A percentile compares a stretch with the other conserved stretches of the same genome.
Conservation (phyloP, 2,329 filamentous ascomycete genomes). For the Neurospora sp. region DNA sequence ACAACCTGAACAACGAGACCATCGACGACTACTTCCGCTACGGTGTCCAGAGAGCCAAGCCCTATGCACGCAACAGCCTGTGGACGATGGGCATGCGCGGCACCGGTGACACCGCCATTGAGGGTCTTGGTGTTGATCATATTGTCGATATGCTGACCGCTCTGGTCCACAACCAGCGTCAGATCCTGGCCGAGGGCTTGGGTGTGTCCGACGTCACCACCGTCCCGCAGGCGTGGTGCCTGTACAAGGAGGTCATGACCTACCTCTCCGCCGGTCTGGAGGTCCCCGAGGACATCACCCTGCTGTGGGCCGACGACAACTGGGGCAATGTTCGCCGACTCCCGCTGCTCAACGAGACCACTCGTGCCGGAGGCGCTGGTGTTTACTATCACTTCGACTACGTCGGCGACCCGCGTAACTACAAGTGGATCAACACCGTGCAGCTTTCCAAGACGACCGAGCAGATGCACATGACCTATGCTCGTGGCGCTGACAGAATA, state of each 20-base stretch:
- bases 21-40: conserved; percentile 60
- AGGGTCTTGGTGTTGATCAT: conserved; percentile 41
- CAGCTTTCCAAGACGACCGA: conserved; percentile 51
- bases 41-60: conserved; percentile 53
- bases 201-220: conserved; percentile 35
- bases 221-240: conserved; percentile 60
- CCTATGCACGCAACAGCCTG: conserved; percentile 53
- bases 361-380: conserved; percentile 51
- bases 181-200: conserved; percentile 47
- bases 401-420: conserved; percentile 36
- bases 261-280: conserved; percentile 57
- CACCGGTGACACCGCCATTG: conserved; percentile 52
- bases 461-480: conserved; percentile 49
- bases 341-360: conserved; percentile 48
- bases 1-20: conserved; percentile 57
- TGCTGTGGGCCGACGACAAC: conserved; percentile 63
- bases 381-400: conserved; percentile 55
- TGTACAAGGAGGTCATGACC: conserved; percentile 65
- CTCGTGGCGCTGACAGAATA: conserved; percentile 47
- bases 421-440: conserved; percentile 56
- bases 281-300: conserved; percentile 53
- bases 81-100: conserved; percentile 65
- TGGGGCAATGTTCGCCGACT: conserved; percentile 55
- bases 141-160: conserved; percentile 50
- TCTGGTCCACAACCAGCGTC: conserved; percentile 49